Conservation (phyloP, 1,284 basidiomycete species). For the Phylloporus sp. region DNA sequence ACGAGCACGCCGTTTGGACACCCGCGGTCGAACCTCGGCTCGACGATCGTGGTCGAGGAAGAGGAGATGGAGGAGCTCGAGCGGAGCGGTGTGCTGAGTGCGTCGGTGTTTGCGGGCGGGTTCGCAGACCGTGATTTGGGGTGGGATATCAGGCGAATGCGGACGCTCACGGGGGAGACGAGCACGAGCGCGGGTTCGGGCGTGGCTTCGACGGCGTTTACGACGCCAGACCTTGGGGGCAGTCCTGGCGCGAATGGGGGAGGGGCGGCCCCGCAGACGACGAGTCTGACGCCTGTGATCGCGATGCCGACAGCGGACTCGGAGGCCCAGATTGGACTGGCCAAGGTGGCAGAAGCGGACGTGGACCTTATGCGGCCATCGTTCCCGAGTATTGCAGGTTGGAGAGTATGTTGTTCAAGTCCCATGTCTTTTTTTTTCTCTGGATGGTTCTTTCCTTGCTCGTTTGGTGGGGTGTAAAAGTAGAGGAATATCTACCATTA, state of each 20-base stretch:
- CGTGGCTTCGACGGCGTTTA: conserved; percentile 63
- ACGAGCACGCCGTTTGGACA: conserved; percentile 69
- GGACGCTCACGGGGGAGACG: conserved; percentile 58
- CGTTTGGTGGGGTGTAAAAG: conserved; percentile 1
- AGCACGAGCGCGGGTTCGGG: conserved; percentile 44
- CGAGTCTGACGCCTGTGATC: conserved; percentile 71
- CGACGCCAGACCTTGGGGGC: conserved; percentile 65
- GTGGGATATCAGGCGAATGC: conserved; percentile 43
- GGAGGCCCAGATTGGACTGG: conserved; percentile 76
- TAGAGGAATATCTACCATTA: conserved; percentile 2
- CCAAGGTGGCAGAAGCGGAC: conserved; percentile 83
- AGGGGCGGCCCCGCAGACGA: conserved; percentile 43
- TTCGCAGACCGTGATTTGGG: conserved; percentile 49
- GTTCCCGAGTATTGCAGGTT: conserved; percentile 83
- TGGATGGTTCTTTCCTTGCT: neutral
- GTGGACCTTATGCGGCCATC: conserved; percentile 81
- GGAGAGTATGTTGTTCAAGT: conserved; percentile 77
- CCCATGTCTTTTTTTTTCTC: conserved; percentile 16
- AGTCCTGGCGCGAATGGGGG: conserved; percentile 31
- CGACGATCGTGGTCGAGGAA: conserved; percentile 72
- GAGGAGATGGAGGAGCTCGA: conserved; percentile 70
- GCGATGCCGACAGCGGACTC: conserved; percentile 71
- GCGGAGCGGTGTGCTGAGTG: conserved; percentile 36
- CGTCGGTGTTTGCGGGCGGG: conserved; percentile 44
- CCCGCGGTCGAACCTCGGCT: conserved; percentile 62